phyloP scores from a whole-genome alignment of 352 stramenopile genomes.

The Phytophthora ohioensis region DNA sequence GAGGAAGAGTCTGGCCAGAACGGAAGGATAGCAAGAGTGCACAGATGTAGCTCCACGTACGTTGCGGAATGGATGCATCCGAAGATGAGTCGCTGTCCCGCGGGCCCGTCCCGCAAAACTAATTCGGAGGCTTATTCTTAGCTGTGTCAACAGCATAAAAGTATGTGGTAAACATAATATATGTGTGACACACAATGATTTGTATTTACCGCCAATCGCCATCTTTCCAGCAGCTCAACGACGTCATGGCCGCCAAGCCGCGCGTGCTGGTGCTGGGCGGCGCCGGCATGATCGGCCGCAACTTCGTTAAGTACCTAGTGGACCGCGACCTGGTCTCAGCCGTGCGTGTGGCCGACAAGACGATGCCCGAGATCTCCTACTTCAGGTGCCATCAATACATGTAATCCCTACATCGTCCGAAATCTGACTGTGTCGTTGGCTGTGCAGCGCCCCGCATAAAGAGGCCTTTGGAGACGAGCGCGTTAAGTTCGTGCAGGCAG shows the following conservation, averaged over 20 bases:
- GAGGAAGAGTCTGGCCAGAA: not conserved
- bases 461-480: conserved; percentile 71
- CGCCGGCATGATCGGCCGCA: conserved; percentile 88
- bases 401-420: not conserved
- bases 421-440: not conserved
- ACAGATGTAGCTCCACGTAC: conserved; percentile 19
- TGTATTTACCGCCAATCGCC: not conserved
- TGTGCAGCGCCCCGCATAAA: conserved; percentile 58
- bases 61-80: conserved; percentile 18
- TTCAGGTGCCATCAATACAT: conserved; percentile 55
- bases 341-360: conserved; percentile 89
- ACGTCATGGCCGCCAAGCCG: conserved; percentile 52
- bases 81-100: conserved; percentile 10
- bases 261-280: conserved; percentile 87
- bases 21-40: conserved; percentile 9
- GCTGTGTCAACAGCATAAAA: not conserved
- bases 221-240: not conserved
- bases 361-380: conserved; percentile 90
- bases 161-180: not conserved
- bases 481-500: conserved; percentile 84
- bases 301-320: conserved; percentile 87
- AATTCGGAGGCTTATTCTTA: conserved; percentile 23
- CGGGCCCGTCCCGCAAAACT: conserved; percentile 4
- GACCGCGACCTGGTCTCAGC: conserved; percentile 69
- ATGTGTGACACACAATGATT: conserved; percentile 1